phyloP scores from a whole-genome alignment of 2,329 filamentous ascomycete genomes.

The Cryphonectria naterciae region DNA sequence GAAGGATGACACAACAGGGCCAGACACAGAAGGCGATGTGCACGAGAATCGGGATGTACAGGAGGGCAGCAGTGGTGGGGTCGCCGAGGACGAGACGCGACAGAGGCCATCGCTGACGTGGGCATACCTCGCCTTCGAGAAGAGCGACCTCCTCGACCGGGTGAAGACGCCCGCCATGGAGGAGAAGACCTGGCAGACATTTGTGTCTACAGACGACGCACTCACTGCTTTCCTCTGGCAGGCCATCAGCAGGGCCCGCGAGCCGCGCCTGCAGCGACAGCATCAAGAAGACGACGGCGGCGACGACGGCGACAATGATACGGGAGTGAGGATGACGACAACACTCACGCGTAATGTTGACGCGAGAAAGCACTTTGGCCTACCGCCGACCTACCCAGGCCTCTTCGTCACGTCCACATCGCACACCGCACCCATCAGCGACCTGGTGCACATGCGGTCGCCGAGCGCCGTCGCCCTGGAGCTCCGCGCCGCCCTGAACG shows the following conservation, averaged over 20 bases:
- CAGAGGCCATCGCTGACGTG: conserved; percentile 35
- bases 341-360: conserved; percentile 55
- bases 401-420: conserved; percentile 52
- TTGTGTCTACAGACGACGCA: conserved; percentile 58
- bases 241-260: conserved; percentile 46
- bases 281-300: neutral
- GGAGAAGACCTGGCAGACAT: conserved; percentile 36
- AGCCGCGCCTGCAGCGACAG: conserved; percentile 37
- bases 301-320: neutral
- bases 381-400: conserved; percentile 52
- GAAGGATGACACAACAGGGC: conserved; percentile 40
- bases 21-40: conserved; percentile 30
- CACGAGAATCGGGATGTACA: neutral
- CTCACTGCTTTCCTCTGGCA: conserved; percentile 57
- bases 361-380: conserved; percentile 45
- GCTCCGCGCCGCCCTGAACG: conserved; percentile 14
- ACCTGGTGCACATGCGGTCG: conserved; percentile 35
- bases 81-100: conserved; percentile 27
- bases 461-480: conserved; percentile 36
- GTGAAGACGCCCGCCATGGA: conserved; percentile 47
- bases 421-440: conserved; percentile 37
- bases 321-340: conserved; percentile 5
- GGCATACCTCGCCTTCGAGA: conserved; percentile 50
- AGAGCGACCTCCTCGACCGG: conserved; percentile 38
- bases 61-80: too few species aligned